Percentiles rank a stretch among this genome's conserved stretches.
Evolutionary conservation across 2,329 filamentous ascomycete species (phyloP).

Genomic region (Stagonosporopsis cucurbitacearum): DNA sequence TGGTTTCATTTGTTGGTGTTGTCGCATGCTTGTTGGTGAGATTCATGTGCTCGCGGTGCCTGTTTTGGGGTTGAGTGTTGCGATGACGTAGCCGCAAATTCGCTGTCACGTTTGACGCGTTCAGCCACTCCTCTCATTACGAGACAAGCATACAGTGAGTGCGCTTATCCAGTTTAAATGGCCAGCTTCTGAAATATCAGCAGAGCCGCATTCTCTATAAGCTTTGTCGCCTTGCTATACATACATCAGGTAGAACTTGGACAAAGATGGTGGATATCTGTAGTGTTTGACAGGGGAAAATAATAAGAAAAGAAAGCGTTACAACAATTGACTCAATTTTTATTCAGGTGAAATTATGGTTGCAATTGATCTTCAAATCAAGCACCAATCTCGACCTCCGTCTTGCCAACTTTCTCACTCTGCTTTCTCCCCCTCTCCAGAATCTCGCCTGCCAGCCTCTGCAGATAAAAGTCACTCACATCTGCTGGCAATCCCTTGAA

Average conservation of each 20-base stretch:
- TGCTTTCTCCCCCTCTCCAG: conserved; percentile 28
- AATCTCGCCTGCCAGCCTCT: conserved; percentile 74
- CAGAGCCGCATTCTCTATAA: too few species aligned
- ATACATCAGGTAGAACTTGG: too few species aligned
- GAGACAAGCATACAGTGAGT: too few species aligned
- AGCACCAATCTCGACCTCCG: background rate
- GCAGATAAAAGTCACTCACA: conserved; percentile 76
- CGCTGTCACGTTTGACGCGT: background rate
- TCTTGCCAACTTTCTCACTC: background rate
- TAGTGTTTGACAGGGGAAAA: too few species aligned
- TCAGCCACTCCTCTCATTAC: background rate
- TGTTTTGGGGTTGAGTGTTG: conserved; percentile 18
- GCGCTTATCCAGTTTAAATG: too few species aligned
- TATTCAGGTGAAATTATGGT: background rate
- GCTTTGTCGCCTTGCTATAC: too few species aligned
- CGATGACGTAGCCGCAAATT: conserved; percentile 13
- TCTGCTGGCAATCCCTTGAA: conserved; percentile 71
- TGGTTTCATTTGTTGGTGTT: background rate
- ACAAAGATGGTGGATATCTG: too few species aligned
- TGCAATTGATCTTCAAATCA: background rate
- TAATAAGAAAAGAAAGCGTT: too few species aligned
- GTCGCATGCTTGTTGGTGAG: conserved; percentile 1
- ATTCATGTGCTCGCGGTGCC: conserved; percentile 8
- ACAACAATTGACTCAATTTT: too few species aligned
- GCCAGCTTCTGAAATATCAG: too few species aligned